These are phyloP conservation scores for Rhinocladiella mackenziei DNA, from an alignment of 2,329 filamentous ascomycete genomes.

Conservation along the genomic window DNA sequence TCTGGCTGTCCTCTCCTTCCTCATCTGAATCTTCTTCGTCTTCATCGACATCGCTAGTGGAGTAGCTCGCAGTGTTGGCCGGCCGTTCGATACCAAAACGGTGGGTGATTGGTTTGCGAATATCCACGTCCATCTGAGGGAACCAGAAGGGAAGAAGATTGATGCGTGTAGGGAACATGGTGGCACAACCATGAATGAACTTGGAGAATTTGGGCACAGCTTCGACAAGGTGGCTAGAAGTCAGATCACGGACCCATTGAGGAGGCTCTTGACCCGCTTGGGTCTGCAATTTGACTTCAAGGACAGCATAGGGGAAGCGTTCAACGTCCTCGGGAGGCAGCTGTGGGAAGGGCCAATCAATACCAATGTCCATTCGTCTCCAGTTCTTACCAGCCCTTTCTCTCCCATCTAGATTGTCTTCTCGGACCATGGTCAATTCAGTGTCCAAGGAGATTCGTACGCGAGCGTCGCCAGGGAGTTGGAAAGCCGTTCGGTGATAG, in stretches of 20 bases:
- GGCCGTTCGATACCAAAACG: constrained; percentile 86
- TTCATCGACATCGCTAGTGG: constrained; percentile 72
- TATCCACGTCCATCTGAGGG: constrained; percentile 97
- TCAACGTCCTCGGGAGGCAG: constrained; percentile 79
- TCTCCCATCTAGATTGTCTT: constrained; percentile 86
- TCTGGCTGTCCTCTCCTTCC: constrained; percentile 34
- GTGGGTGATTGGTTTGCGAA: constrained; percentile 84
- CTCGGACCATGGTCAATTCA: constrained; percentile 88
- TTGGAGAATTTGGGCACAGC: constrained; percentile 99
- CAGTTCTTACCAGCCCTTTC: constrained; percentile 79
- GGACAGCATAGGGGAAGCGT: constrained; percentile 89
- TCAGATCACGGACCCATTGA: constrained; percentile 92
- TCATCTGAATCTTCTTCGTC: constrained; percentile 69
- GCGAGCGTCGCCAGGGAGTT: constrained; percentile 90
- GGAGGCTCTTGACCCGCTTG: constrained; percentile 92
- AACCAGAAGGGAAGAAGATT: constrained; percentile 93
- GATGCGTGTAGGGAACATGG: constrained; percentile 80
- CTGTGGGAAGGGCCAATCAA: constrained; percentile 91
- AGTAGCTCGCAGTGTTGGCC: constrained; percentile 67
- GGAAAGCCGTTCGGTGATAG: constrained; percentile 97
- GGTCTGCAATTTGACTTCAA: constrained; percentile 97
- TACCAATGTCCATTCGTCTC: constrained; percentile 94
- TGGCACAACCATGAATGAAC: constrained; percentile 93
- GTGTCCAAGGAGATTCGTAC: constrained; percentile 97
- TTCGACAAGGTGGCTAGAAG: constrained; percentile 89